These are phyloP conservation scores for Penicillium pulvis DNA, from an alignment of 495 filamentous ascomycete species.

Conservation along the genomic window DNA sequence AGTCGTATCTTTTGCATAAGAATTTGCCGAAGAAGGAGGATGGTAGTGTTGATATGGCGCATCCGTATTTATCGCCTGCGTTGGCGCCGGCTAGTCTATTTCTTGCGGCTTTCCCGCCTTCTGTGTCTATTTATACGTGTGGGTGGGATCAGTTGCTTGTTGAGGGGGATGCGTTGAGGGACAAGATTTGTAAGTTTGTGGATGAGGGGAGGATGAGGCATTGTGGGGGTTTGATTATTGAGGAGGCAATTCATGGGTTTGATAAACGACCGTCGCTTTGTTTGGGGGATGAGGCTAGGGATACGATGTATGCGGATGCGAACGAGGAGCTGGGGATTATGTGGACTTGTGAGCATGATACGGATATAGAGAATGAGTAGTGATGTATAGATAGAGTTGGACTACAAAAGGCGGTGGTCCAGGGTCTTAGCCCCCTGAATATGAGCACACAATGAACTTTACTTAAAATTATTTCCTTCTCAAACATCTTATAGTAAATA, in stretches of 20 bases:
- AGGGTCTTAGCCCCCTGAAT: too few relatives aligned
- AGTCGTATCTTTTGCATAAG: slow-evolving; percentile 19
- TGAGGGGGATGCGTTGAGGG: slow-evolving; percentile 27
- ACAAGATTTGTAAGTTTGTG: slow-evolving; percentile 20
- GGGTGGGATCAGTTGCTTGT: slow-evolving; percentile 30
- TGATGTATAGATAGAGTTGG: neutral
- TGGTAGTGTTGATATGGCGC: slow-evolving; percentile 20
- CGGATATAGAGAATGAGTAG: neutral
- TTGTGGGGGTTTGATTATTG: slow-evolving; percentile 22
- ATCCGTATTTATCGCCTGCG: slow-evolving; percentile 29
- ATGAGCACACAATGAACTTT: too few relatives aligned
- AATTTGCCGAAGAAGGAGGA: slow-evolving; percentile 13
- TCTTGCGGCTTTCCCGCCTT: slow-evolving; percentile 15
- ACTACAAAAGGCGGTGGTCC: neutral
- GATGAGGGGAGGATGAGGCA: slow-evolving; percentile 11
- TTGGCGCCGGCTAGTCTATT: slow-evolving; percentile 14
- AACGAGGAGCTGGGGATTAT: slow-evolving; percentile 20
- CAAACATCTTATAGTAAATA: too few relatives aligned
- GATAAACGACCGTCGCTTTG: slow-evolving; percentile 31
- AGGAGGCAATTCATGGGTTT: slow-evolving; percentile 29
- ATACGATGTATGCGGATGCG: slow-evolving; percentile 28
- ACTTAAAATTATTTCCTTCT: too few relatives aligned
- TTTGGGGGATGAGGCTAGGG: slow-evolving; percentile 14
- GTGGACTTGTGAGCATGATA: slow-evolving; percentile 16
- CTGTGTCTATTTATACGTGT: slow-evolving; percentile 29